Conservation (phyloP, 768 basidiomycete genomes). For the Suillus plorans region DNA sequence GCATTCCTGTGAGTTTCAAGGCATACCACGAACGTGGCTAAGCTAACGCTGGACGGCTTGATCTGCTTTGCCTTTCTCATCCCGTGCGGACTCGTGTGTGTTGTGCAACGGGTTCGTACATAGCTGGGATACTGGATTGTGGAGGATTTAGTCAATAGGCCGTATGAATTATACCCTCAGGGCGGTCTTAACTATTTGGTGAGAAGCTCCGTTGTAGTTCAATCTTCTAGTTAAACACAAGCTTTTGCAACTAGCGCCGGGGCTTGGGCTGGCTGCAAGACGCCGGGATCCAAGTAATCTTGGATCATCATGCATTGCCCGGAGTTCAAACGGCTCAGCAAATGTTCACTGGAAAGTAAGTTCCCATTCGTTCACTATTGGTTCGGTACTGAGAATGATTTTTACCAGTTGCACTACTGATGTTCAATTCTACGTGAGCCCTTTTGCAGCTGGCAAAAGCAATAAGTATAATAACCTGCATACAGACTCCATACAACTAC, state of each 20-base stretch:
- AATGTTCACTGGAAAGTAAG: conserved; percentile 67
- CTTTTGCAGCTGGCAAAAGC: neutral
- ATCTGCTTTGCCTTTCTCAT: neutral
- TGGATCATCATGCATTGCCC: conserved; percentile 71
- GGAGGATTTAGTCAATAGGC: conserved; percentile 65
- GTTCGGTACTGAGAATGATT: conserved; percentile 5
- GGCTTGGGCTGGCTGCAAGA: conserved; percentile 59
- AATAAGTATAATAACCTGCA: conserved; percentile 6
- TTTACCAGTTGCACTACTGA: conserved; percentile 57
- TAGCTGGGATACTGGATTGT: conserved; percentile 87
- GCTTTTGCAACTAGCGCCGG: conserved; percentile 43
- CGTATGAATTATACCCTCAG: conserved; percentile 61
- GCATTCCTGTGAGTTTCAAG: conserved; percentile 58
- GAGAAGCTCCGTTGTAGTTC: conserved; percentile 14
- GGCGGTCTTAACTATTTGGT: conserved; percentile 71
- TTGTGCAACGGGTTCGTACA: neutral
- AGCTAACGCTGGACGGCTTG: neutral
- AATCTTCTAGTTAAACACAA: neutral
- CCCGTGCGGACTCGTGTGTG: neutral
- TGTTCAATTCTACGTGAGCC: conserved; percentile 71
- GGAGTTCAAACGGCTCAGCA: conserved; percentile 65
- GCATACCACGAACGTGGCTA: neutral
- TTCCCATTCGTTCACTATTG: conserved; percentile 1
- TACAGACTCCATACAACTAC: conserved; percentile 69
- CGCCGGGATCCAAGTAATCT: conserved; percentile 65